Base-by-base conservation (phyloP, 2,329 filamentous ascomycete genomes). In the Amauroascus verrucosus region DNA sequence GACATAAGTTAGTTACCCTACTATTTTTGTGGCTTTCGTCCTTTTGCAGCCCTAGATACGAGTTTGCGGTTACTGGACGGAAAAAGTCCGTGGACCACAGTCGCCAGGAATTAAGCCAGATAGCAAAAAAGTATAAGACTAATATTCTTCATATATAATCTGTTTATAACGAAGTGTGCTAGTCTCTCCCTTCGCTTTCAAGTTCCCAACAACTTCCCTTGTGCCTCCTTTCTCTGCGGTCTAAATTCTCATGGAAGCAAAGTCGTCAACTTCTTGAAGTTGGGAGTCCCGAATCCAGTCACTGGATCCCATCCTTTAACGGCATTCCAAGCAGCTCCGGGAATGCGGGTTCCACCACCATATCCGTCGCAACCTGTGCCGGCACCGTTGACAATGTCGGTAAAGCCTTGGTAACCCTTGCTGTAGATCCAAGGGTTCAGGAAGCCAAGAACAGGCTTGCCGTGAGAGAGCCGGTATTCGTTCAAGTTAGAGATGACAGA, bases 401-500 rank as follows among this genome's bases (percentile, higher is more conserved):
- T 77, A 46, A 78, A 64, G 2, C 72, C 75, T 18, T 64, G 59
- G 55, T 66, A 65, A 18, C 70, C 72, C 35, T 69, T 57, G 22
- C 65, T 66, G 60, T 83, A 83, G 14, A 84, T 66, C 76, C 77
- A 81, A 1, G 80, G 80, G 63, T 83, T 83, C 24, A 84, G 64
- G 61, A 82, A 83, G 1, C 81, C 80, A 60, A 84, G 66, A 0
- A 70, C 62, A 6, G 75, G 64, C 62, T 75, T 75, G 1, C 78
- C 78, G n/a, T 70, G 69, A 14, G 75, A 69, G 46, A 85, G 66
- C 30, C 82, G 73, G 20, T 78, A 76, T 55, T 82, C 79, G 62
- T 87, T 87, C 48, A 88, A 65, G 35, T 85, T 73, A 0, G 78
- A 75, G 47, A 88, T 70, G 57, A 88, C 75, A 13, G 76, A 76